A percentile compares a stretch with the other conserved stretches of the same genome.
These are phyloP conservation scores for Oenanthe javanica DNA, from an alignment of 140 eudicot genomes.

Conservation along the genomic window DNA sequence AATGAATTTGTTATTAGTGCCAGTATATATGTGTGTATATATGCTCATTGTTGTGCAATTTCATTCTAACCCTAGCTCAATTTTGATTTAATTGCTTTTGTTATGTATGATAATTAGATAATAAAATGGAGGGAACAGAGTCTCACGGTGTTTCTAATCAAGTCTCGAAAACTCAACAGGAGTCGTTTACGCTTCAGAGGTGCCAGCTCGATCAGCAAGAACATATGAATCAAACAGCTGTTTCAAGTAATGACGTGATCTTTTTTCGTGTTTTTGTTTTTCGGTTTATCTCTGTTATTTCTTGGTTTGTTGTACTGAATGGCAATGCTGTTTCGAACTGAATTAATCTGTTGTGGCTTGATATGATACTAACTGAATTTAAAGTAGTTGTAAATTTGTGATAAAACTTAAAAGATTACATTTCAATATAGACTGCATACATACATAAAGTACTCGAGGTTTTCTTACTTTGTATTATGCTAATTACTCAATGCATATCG, in stretches of 20 bases:
- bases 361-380: not conserved
- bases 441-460: not conserved
- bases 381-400: not conserved
- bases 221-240: not conserved
- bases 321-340: not conserved
- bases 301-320: not conserved
- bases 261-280: not conserved
- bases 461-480: not conserved
- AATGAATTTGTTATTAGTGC: not conserved
- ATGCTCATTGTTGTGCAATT: not conserved
- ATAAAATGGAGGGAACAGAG: not conserved
- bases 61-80: not conserved
- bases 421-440: not conserved
- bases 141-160: not conserved
- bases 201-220: not conserved
- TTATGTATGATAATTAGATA: not conserved
- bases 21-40: not conserved
- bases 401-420: too few species aligned
- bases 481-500: not conserved
- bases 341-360: not conserved
- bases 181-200: not conserved
- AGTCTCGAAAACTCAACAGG: not conserved
- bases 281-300: too few species aligned
- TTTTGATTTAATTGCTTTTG: not conserved
- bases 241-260: not conserved